Evolutionary conservation across 2,329 filamentous ascomycete species (phyloP).

Genomic region (Aspergillus pseudonomiae): DNA sequence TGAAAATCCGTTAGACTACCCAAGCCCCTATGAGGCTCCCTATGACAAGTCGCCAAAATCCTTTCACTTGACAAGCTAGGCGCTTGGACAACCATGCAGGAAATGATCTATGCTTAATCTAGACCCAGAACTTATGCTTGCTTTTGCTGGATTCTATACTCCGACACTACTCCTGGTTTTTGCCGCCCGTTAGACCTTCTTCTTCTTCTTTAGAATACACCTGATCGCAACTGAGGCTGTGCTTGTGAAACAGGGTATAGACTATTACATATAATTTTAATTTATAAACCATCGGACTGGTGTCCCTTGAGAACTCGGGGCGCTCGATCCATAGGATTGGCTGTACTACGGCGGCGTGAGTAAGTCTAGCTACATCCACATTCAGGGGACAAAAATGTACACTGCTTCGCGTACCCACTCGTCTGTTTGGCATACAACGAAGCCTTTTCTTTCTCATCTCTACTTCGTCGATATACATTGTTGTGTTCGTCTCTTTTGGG

Average conservation of each 20-base stretch:
- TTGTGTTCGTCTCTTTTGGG: neutral
- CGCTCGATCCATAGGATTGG: neutral
- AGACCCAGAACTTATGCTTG: neutral
- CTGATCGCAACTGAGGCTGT: neutral
- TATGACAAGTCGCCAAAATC: neutral
- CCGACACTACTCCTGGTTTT: neutral
- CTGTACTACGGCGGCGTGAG: too few relatives aligned
- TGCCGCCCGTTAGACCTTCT: neutral
- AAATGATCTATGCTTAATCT: neutral
- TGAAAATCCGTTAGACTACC: neutral
- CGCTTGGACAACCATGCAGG: slow-evolving; percentile 6
- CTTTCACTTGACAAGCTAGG: neutral
- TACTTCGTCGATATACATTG: too few relatives aligned
- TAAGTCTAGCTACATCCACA: neutral
- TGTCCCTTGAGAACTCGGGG: neutral
- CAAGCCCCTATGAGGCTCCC: neutral
- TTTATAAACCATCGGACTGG: neutral
- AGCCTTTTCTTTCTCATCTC: too few relatives aligned
- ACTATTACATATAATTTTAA: neutral
- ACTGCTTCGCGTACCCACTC: neutral
- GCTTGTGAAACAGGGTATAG: neutral
- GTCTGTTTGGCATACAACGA: neutral
- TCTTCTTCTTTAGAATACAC: neutral
- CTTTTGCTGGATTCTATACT: neutral
- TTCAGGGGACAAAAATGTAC: neutral